Conservation (phyloP, 176 grass and related monocot species). For the Carex myosuroides region DNA sequence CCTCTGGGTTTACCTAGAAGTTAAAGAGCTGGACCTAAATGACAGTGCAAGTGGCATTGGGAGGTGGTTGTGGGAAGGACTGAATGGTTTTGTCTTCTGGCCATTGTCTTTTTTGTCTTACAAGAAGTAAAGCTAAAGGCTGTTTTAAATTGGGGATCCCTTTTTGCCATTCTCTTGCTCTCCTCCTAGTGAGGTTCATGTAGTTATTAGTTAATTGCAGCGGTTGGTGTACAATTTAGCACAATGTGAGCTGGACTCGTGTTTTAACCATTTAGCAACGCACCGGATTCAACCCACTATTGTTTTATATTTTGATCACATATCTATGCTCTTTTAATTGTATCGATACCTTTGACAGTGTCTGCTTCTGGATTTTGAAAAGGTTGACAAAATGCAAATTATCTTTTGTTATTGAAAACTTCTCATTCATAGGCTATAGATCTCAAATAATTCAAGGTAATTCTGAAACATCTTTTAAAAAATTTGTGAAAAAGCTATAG, state of each 20-base stretch:
- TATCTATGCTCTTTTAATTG: too few species aligned
- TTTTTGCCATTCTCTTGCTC: not conserved
- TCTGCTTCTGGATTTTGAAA: too few species aligned
- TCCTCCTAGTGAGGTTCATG: not conserved
- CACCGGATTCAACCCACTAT: too few species aligned
- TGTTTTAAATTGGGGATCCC: not conserved
- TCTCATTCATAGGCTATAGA: too few species aligned
- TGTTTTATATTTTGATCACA: too few species aligned
- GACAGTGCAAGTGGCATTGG: not conserved
- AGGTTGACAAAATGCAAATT: too few species aligned
- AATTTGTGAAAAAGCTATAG: not conserved
- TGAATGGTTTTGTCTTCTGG: not conserved
- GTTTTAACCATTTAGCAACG: not conserved
- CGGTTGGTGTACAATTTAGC: not conserved
- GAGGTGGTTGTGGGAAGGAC: not conserved
- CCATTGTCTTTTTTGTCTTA: not conserved
- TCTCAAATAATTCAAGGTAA: too few species aligned
- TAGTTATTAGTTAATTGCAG: not conserved
- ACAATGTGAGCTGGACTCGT: too few species aligned
- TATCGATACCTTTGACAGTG: too few species aligned
- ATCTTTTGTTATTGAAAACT: too few species aligned
- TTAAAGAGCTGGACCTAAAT: not conserved
- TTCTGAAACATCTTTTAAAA: not conserved
- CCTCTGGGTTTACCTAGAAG: not conserved
- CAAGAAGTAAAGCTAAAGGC: not conserved